phyloP scores from a whole-genome alignment of 2,329 filamentous ascomycete species.

The Pseudogymnoascus sp. region DNA sequence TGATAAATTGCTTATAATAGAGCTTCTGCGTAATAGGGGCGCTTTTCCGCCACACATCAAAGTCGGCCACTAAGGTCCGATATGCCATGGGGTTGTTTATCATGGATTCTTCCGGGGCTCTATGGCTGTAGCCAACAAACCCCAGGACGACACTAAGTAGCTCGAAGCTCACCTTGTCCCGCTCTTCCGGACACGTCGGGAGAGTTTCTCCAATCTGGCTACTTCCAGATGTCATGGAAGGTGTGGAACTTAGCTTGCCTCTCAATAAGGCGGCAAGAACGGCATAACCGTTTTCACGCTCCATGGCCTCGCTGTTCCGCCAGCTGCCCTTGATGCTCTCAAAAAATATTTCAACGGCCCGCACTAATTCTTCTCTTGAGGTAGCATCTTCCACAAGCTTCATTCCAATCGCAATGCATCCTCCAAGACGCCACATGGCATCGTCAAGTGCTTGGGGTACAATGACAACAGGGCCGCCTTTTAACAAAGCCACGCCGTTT shows the following conservation, averaged over 20 bases:
- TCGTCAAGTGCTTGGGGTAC: constrained; percentile 83
- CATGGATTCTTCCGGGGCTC: constrained; percentile 75
- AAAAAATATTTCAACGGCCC: constrained; percentile 76
- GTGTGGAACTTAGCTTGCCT: constrained; percentile 56
- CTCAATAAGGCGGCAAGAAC: constrained; percentile 77
- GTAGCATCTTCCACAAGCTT: constrained; percentile 74
- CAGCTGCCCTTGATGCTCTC: constrained; percentile 83
- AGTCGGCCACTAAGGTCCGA: constrained; percentile 80
- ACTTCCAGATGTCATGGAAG: constrained; percentile 29
- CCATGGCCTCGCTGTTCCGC: constrained; percentile 98
- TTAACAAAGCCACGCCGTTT: constrained; percentile 73
- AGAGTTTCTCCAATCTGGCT: constrained; percentile 25
- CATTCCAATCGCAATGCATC: constrained; percentile 76
- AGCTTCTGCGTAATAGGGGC: constrained; percentile 70
- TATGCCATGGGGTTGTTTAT: constrained; percentile 96
- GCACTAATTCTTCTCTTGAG: constrained; percentile 60
- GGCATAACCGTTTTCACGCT: constrained; percentile 87
- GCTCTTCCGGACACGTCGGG: constrained; percentile 42
- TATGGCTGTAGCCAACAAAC: constrained; percentile 82
- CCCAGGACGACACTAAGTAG: constrained; percentile 69
- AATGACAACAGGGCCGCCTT: constrained; percentile 73
- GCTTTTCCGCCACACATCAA: constrained; percentile 84
- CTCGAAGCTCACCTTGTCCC: constrained; percentile 48
- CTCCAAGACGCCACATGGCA: constrained; percentile 85
- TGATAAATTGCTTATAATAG: constrained; percentile 87